These are phyloP conservation scores for Histomonas meleagridis DNA, from an alignment of 208 protist genomes.

Conservation along the genomic window DNA sequence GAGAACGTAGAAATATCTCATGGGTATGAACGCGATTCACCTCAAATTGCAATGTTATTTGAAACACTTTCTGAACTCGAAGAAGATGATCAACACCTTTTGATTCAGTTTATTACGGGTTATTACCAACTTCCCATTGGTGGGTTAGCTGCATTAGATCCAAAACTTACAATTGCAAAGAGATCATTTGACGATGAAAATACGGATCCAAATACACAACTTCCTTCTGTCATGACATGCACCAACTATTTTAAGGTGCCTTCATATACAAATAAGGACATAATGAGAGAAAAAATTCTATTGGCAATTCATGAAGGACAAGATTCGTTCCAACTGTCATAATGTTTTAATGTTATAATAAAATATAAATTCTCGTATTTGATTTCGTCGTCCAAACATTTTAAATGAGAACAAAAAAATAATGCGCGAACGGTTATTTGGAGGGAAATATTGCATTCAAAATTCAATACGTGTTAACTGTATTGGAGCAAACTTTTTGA, in stretches of 20 bases:
- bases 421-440: too few relatives aligned
- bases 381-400: too few relatives aligned
- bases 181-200: not conserved
- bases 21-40: not conserved
- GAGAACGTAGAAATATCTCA: not conserved
- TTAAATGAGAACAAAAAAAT: too few relatives aligned
- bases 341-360: too few relatives aligned
- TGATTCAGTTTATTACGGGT: not conserved
- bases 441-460: too few relatives aligned
- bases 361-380: too few relatives aligned
- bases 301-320: not conserved
- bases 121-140: not conserved
- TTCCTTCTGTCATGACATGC: not conserved
- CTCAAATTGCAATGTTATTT: not conserved
- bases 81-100: not conserved
- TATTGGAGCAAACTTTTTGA: too few relatives aligned
- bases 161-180: not conserved
- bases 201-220: not conserved
- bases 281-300: not conserved
- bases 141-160: not conserved
- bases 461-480: too few relatives aligned
- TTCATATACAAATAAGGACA: not conserved
- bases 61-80: not conserved
- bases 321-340: too few relatives aligned
- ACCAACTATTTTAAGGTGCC: not conserved